These are phyloP conservation scores for Tricholoma matsutake DNA, from an alignment of 768 basidiomycete genomes.

Conservation along the genomic window DNA sequence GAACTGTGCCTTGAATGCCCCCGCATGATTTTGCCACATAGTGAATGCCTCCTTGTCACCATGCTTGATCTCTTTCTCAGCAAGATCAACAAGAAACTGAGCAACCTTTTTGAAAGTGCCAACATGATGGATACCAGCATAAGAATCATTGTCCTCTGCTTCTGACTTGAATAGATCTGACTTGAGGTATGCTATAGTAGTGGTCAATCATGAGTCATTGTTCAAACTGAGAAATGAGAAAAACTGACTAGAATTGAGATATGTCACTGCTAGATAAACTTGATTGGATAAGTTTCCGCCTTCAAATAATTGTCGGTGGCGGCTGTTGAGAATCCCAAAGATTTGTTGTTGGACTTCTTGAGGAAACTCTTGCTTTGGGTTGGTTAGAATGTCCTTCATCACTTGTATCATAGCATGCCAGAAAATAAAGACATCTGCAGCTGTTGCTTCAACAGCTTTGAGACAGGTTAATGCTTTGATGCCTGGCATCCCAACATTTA, in stretches of 20 bases:
- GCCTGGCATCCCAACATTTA: constrained; percentile 11
- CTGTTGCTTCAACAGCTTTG: constrained; percentile 24
- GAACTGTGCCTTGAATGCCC: too few species aligned
- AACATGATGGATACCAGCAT: too few species aligned
- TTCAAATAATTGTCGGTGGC: constrained; percentile 18
- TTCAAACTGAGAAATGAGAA: not conserved
- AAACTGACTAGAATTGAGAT: constrained; percentile 21
- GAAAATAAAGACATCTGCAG: constrained; percentile 24
- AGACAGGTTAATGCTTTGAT: constrained; percentile 23
- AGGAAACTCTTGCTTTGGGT: constrained; percentile 10
- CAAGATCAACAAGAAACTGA: too few species aligned
- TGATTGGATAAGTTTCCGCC: constrained; percentile 9
- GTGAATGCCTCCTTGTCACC: too few species aligned
- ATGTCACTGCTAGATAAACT: constrained; percentile 14
- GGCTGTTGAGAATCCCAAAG: constrained; percentile 2
- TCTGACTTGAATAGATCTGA: too few species aligned
- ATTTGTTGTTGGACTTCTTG: constrained; percentile 13
- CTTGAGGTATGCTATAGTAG: not conserved
- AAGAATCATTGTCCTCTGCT: too few species aligned
- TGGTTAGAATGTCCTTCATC: constrained; percentile 7
- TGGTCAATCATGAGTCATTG: not conserved
- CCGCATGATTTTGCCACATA: too few species aligned
- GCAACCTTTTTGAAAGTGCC: too few species aligned
- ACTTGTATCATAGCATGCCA: too few species aligned
- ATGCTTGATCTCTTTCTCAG: too few species aligned